Evolutionary conservation across 345 rosid genomes (phyloP), one percentile per base, ranked within the genome.

Genomic region (Citropsis articulata): DNA sequence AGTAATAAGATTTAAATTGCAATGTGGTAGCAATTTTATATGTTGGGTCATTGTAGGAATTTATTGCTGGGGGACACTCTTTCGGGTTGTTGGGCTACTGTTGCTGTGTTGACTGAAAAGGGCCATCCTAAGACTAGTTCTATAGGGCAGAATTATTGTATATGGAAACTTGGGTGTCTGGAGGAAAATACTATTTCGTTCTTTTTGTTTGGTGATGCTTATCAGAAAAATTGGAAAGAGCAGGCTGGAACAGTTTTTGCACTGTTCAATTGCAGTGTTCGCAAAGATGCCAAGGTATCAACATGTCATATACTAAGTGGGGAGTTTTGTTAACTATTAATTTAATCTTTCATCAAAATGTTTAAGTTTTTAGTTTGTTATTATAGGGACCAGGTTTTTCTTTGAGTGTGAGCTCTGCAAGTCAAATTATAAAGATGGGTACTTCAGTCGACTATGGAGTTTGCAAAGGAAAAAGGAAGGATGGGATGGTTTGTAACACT

Each of bases 171-270:
- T 60, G 87, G 97, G 66, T 81, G 91, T 83, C 80, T 96, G 81
- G 88, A 84, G 75, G 94, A 89, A 69, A 88, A 79, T 81, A 83
- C 78, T 40, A 62, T 90, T 72, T 91, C 99, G 68, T 79, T 96
- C 75, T 96, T 96, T 87, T 84, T 96, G 89, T 96, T 96, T 84
- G 93, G 97, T 71, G 98, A 92, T 76, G 97, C 97, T 80, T 90
- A 86, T 78, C 84, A 85, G 84, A 84, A 84, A 76, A 85, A 88
- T 84, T 62, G 81, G 53, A 75, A 84, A 38, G 95, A 89, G 78
- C 84, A 85, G 71, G 90, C 87, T 28, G 99, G 97, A 81, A 83
- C 97, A 1, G 92, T 85, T 84, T 92, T 94, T 79, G 94, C 93
- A 55, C 80, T 94, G 21, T 96, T 92, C 78, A 90, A 88, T 79